Evolutionary conservation across 1,284 basidiomycete genomes (phyloP), one percentile per base, ranked within the genome.

Genomic region (Acaromyces ingoldii): DNA sequence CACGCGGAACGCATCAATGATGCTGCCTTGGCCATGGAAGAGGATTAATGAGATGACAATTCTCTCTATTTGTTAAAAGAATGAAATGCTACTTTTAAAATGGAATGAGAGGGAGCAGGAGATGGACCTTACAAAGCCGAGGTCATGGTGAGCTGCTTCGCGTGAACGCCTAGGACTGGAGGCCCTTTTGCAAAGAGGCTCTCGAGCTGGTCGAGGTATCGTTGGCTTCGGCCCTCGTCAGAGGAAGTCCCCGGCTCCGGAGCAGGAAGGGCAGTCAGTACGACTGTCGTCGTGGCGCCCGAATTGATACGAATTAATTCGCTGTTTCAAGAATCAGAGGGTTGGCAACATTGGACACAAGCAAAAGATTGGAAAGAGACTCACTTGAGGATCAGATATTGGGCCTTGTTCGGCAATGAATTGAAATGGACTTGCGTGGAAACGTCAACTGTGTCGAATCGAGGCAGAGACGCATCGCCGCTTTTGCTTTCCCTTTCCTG

Each of bases 391-490:
- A 74, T 74, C 24, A 74, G 42, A 48, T 73, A 74, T 56, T 74
- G 72, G 33, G 71, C 72, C 48, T 65, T 67, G 49, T 74, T 73
- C 15, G 72, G 72, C 46, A 74, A 46, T 39, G 66, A 65, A 55
- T 74, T 74, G 64, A 74, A 74, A 13, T 29, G 29, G 15, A 31
- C 42, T 3, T 13, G 5, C 10, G 26, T 22, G 17, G 19, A 45
- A 11, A 15, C 15, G 25, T 25, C 25, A 45, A 29, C 42, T 45
- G 13, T 31, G 30, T 28, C 17, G 24, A 11, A n/a, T 22, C 13
- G 42, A 45, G 3, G 42, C n/a, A n/a, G n/a, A n/a, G n/a, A n/a
- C n/a, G n/a, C n/a, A n/a, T n/a, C n/a, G n/a, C n/a, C n/a, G n/a
- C n/a, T n/a, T n/a, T n/a, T n/a, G n/a, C n/a, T n/a, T n/a, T n/a